Base-by-base conservation (phyloP, 169 alveolate genomes). In the Sarcocystis neurona region DNA sequence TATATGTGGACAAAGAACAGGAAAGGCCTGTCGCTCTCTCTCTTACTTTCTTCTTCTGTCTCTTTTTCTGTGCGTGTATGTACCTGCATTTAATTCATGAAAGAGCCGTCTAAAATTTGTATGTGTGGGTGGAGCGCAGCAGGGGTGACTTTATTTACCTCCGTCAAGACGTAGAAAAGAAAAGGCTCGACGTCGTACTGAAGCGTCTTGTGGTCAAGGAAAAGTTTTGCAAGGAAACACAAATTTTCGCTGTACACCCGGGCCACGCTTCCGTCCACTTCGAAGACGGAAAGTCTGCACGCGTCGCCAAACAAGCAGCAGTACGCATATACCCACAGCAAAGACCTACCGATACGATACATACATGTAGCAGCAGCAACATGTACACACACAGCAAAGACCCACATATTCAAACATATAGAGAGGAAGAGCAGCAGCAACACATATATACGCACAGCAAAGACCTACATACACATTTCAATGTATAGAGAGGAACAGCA, bases 121-220 rank as follows among this genome's bases (percentile, higher is more conserved):
- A n/a, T n/a, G n/a, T n/a, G n/a, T n/a, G n/a, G n/a, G n/a, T n/a
- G n/a, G n/a, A n/a, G n/a, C n/a, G n/a, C n/a, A n/a, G n/a, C n/a
- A n/a, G n/a, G n/a, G n/a, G n/a, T n/a, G n/a, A n/a, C 75, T 34
- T 27, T 27, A 27, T 39, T 5, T 32, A 89, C 95, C 94, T 98
- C 99, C 0, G 98, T 95, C 82, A 98, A 94, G 80, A 98, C 97
- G 94, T 98, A 98, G 92, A 98, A 98, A 72, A 98, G 95, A 92
- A 98, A 98, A 32, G 95, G 95, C 82, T 92, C 93, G 50, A 95
- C 97, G 80, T 96, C 90, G 87, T 93, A 96, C 87, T 79, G 92
- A 82, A 98, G 94, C 56, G 98, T 98, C 94, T 98, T 98, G 94
- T 98, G 99, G 84, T 98, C 99, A 58, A 98, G 93, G 92, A 98